Conservation (phyloP, 176 grass and related monocot genomes). For the Luzula sylvatica region DNA sequence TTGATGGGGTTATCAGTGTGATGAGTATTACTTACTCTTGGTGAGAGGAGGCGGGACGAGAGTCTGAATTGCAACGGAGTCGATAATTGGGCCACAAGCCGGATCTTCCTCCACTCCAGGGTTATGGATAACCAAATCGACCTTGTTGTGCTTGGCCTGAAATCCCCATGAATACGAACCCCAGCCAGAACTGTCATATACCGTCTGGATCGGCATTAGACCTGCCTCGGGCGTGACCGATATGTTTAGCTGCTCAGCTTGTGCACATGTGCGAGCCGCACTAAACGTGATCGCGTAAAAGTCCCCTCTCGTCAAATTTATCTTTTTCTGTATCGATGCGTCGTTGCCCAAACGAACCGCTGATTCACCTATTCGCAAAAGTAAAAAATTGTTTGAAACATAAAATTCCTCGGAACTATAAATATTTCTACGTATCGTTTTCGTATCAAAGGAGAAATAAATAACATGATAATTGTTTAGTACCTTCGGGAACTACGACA, state of each 20-base stretch:
- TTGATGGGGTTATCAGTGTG: too few relatives aligned
- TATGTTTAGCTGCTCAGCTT: slow-evolving; percentile 66
- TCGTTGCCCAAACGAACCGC: slow-evolving; percentile 84
- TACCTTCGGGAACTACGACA: slow-evolving; percentile 72
- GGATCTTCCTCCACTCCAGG: slow-evolving; percentile 78
- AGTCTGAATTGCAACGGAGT: slow-evolving; percentile 49
- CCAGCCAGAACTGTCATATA: slow-evolving; percentile 86
- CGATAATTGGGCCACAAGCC: slow-evolving; percentile 74
- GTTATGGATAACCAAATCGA: slow-evolving; percentile 67
- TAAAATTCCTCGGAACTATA: too few relatives aligned
- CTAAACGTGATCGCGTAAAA: slow-evolving; percentile 92
- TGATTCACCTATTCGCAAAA: too few relatives aligned
- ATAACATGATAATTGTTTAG: too few relatives aligned
- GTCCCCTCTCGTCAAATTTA: slow-evolving; percentile 29
- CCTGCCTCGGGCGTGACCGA: slow-evolving; percentile 69
- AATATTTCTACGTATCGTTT: too few relatives aligned
- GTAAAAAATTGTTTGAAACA: too few relatives aligned
- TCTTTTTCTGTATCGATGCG: slow-evolving; percentile 57
- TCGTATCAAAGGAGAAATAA: too few relatives aligned
- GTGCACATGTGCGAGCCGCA: slow-evolving; percentile 83
- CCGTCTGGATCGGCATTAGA: slow-evolving; percentile 67
- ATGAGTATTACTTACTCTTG: too few relatives aligned
- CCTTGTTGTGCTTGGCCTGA: slow-evolving; percentile 36
- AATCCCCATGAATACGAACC: slow-evolving; percentile 85
- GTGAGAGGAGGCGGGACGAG: slow-evolving; percentile 44